Evolutionary conservation across 2,329 filamentous ascomycete species (phyloP), one percentile per base, ranked within the genome.

Genomic region (Phialophora expanda): DNA sequence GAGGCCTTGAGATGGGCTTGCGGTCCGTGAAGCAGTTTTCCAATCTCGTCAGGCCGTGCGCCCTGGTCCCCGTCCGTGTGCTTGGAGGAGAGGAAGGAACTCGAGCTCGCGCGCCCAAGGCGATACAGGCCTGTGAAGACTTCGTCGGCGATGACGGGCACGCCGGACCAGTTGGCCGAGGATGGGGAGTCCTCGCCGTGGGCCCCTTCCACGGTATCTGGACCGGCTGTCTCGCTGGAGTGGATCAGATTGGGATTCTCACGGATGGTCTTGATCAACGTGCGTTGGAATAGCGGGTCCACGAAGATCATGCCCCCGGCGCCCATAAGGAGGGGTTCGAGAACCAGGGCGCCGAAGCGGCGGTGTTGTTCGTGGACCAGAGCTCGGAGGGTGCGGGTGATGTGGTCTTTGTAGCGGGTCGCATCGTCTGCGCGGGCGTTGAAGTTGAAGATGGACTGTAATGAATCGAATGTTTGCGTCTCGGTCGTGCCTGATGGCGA

Each of bases 51-150:
- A 24, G 32, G 32, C 30, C 30, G 22, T 30, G 34, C n/a, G 50
- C 17, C 44, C 20, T 48, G 44, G 17, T 20, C 17, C 20, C 22
- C 46, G 48, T 26, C 48, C 1, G 20, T 2, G 48, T 28, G 48
- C 48, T n/a, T 20, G 14, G 38, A 44, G 38, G 38, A 41, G 2
- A 96, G 84, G 76, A 94, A 90, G 0, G 88, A 88, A 0, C 90
- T 86, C 0, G 91, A 84, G 0, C 86, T 88, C 74, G 89, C 87
- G 46, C 88, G 86, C 1, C 92, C 92, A 0, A 96, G 86, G 12
- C 92, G 90, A 75, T 93, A 93, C 4, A 96, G 81, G 1, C 92
- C 92, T 0, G 91, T 94, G 77, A 96, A 96, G 41, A 96, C 92
- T 75, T 96, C 92, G 74, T 96, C 92, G 70, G 92, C 92, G 71